Evolutionary conservation across 768 basidiomycete species (phyloP).

Genomic region (Amanita pallidorosea): DNA sequence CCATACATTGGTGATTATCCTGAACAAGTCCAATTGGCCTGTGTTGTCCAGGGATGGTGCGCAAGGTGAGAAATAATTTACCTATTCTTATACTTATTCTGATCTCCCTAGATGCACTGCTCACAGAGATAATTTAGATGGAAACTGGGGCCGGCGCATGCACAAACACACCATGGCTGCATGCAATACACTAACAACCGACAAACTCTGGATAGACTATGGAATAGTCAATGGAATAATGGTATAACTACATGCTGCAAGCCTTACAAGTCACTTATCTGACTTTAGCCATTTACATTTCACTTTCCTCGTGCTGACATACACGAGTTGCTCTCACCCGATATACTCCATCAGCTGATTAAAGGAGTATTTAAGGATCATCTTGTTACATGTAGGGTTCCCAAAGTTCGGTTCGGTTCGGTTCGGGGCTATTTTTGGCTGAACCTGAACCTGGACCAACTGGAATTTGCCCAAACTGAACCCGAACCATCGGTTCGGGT

Average conservation of each 20-base stretch:
- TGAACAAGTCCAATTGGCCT: too few species aligned
- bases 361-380: slow-evolving; percentile 29
- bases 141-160: neutral
- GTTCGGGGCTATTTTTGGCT: too few species aligned
- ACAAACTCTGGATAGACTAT: neutral
- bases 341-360: slow-evolving; percentile 25
- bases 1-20: too few species aligned
- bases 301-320: slow-evolving; percentile 15
- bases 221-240: slow-evolving; percentile 10
- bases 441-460: too few species aligned
- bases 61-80: too few species aligned
- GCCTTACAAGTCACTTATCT: neutral
- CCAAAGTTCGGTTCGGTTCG: too few species aligned
- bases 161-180: neutral
- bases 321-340: too few species aligned
- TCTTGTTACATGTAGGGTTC: slow-evolving; percentile 21
- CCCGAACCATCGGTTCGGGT: too few species aligned
- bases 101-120: neutral
- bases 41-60: too few species aligned
- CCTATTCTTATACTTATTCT: too few species aligned
- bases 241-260: slow-evolving; percentile 12
- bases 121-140: neutral
- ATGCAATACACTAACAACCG: neutral
- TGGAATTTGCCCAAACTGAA: too few species aligned
- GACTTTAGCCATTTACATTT: neutral